Percentiles rank a stretch among this genome's conserved stretches.
Evolutionary conservation across 371 early-diverging fungal genomes (phyloP).

Genomic region (Zychaea mexicana): DNA sequence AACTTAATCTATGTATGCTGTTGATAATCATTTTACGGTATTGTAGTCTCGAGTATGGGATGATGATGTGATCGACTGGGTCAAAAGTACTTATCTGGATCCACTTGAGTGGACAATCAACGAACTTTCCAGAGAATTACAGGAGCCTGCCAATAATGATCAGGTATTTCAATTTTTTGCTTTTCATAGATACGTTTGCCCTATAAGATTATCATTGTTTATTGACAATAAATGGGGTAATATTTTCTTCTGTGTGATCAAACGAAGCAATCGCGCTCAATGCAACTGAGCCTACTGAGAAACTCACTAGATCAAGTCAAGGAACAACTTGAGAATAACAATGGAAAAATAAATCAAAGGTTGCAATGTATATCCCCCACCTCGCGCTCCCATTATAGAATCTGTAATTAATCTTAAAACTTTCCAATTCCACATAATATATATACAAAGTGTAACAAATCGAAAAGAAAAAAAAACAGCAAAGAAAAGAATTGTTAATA

Average conservation of each 20-base stretch:
- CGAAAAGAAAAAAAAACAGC: no score
- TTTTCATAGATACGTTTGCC: no score
- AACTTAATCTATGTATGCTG: no score
- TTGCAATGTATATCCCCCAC: background rate
- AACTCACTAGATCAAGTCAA: conserved; percentile 5
- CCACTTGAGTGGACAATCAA: background rate
- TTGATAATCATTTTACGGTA: background rate
- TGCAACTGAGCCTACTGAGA: background rate
- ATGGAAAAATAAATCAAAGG: background rate
- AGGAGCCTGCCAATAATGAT: background rate
- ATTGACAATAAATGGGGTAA: no score
- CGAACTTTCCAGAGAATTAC: background rate
- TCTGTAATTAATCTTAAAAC: no score
- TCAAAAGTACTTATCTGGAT: background rate
- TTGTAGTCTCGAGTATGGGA: conserved; percentile 7
- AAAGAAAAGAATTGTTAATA: no score
- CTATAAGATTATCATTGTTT: no score
- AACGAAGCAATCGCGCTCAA: background rate
- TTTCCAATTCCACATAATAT: no score
- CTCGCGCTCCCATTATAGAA: background rate
- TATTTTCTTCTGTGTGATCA: background rate
- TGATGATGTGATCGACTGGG: background rate
- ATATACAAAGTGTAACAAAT: no score
- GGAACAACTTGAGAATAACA: background rate
- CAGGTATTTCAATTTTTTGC: no score